Evolutionary conservation across 345 rosid species (phyloP).

Genomic region (Theobroma cacao): DNA sequence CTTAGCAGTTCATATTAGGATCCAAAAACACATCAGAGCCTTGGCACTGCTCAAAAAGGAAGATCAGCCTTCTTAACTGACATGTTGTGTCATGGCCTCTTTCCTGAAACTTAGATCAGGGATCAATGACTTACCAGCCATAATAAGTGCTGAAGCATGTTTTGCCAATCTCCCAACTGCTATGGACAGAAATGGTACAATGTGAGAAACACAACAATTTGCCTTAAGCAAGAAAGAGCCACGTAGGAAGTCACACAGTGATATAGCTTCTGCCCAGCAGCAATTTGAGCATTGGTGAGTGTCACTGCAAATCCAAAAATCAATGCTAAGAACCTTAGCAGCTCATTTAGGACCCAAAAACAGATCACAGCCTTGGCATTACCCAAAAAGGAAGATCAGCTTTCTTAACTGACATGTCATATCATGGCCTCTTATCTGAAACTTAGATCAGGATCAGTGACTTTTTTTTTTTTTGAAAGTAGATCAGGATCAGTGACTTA

Average conservation of each 20-base stretch:
- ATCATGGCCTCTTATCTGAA: neutral
- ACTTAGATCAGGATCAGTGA: neutral
- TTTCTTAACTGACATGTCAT: neutral
- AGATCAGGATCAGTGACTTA: neutral
- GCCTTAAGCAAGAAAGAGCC: too few species aligned
- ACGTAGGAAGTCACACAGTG: too few species aligned
- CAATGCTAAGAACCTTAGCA: neutral
- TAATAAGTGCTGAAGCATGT: too few species aligned
- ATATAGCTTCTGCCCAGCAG: neutral
- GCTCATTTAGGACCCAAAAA: neutral
- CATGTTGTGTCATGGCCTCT: neutral
- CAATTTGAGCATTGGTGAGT: neutral
- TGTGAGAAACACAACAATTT: too few species aligned
- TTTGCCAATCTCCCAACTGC: too few species aligned
- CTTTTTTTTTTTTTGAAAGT: too few species aligned
- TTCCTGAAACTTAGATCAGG: neutral
- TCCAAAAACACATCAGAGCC: neutral
- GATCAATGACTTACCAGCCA: too few species aligned
- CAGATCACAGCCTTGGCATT: neutral
- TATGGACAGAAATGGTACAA: too few species aligned
- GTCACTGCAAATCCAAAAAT: neutral
- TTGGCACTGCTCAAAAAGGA: neutral
- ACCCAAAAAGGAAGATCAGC: neutral
- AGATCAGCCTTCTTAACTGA: neutral
- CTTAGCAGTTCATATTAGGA: neutral